Base-by-base conservation (phyloP, 345 rosid genomes). In the Physaria fendleri region DNA sequence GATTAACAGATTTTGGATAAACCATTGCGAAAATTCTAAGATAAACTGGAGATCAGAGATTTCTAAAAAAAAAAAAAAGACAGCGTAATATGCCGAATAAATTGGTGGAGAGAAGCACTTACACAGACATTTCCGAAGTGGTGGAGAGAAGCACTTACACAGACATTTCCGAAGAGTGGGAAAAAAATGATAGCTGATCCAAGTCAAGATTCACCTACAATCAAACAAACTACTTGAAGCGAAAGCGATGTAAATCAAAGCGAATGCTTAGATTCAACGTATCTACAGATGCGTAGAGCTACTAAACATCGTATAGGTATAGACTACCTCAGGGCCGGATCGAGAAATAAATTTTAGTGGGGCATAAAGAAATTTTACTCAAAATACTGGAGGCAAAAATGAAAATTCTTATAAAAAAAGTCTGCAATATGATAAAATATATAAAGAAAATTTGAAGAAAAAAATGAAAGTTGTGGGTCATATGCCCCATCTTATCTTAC, bases 111-210 rank as follows among this genome's bases (percentile, higher is more conserved):
- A 42, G 10, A 53, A 62, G 28, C 18, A 69, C 74, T 69, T 48
- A 69, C 74, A 69, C 74, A 47, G 74, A 50, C 74, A 69, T 69
- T 59, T 38, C 14, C 5, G 22, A 24, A 44, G 62, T 59, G 33
- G 60, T 25, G n/a, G n/a, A 44, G 7, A 39, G 30, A 61, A 38
- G 28, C 18, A 69, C 74, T 69, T 48, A 69, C 74, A 69, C 74
- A 47, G 74, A 50, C 74, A 69, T 69, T 59, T 38, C 14, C 5
- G 22, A 24, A 44, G 62, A 68, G 33, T 68, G 34, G n/a, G n/a
- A 44, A 6, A 39, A 38, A 61, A 38, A 14, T 30, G 57, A 62
- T 61, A 56, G 68, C 42, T 51, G 49, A 61, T 46, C 46, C 20
- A 20, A 43, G 28, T 40, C 30, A 59, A 68, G 66, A 65, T 49